Evolutionary conservation across 345 rosid genomes (phyloP).

Genomic region (Mercurialis annua): DNA sequence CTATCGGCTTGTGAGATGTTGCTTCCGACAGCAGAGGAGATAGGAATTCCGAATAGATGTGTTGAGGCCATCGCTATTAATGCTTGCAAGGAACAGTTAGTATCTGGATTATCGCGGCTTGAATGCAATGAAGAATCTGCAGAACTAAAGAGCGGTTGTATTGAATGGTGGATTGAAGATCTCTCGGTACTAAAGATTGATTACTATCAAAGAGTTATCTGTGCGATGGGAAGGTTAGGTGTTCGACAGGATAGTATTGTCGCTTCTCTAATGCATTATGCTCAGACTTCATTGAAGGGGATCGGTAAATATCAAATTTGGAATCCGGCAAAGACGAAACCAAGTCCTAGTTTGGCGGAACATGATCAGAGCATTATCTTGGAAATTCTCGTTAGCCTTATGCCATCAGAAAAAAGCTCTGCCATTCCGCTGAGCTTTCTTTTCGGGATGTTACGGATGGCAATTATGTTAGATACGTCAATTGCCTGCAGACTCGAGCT

Average conservation of each 20-base stretch:
- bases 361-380: constrained; percentile 52
- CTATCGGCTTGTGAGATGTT: constrained; percentile 55
- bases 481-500: constrained; percentile 62
- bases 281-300: constrained; percentile 61
- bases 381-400: constrained; percentile 61
- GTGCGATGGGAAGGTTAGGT: constrained; percentile 58
- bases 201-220: constrained; percentile 51
- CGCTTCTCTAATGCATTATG: constrained; percentile 72
- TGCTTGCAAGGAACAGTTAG: constrained; percentile 75
- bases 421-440: constrained; percentile 58
- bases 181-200: constrained; percentile 56
- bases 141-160: constrained; percentile 53
- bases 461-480: constrained; percentile 46
- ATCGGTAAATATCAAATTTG: constrained; percentile 46
- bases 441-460: constrained; percentile 72
- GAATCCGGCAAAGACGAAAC: constrained; percentile 44
- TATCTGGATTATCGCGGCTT: constrained; percentile 51
- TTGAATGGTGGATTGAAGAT: constrained; percentile 83
- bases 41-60: constrained; percentile 49
- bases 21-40: constrained; percentile 42
- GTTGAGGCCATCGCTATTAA: constrained; percentile 71
- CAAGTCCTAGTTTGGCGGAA: constrained; percentile 29
- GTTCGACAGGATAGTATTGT: constrained; percentile 53
- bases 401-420: constrained; percentile 50
- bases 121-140: constrained; percentile 43